Evolutionary conservation across 306 rosid genomes (phyloP).

Genomic region (Abrus precatorius): DNA sequence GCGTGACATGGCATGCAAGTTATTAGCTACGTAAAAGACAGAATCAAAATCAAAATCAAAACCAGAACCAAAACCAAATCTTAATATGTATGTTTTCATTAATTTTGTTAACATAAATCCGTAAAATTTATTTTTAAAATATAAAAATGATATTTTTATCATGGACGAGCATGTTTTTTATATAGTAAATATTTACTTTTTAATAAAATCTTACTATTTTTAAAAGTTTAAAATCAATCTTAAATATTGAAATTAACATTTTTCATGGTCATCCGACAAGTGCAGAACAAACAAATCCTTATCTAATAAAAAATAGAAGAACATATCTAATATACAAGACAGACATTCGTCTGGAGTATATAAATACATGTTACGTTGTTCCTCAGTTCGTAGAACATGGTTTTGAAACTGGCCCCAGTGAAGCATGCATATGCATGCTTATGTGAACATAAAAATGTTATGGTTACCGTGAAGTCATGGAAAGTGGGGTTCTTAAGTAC

Average conservation of each 20-base stretch:
- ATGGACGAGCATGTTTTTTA: too few relatives aligned
- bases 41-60: not conserved
- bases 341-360: constrained; percentile 18
- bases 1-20: not conserved
- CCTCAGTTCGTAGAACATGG: not conserved
- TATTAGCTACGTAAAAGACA: not conserved
- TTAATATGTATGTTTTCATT: too few relatives aligned
- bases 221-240: too few relatives aligned
- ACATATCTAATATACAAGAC: not conserved
- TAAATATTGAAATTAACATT: not conserved
- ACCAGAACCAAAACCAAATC: too few relatives aligned
- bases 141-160: too few relatives aligned
- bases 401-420: not conserved
- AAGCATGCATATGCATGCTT: not conserved
- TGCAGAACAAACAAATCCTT: not conserved
- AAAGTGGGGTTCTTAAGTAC: constrained; percentile 3
- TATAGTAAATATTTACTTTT: too few relatives aligned
- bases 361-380: constrained; percentile 3
- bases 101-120: too few relatives aligned
- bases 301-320: not conserved
- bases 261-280: not conserved
- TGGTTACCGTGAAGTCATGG: not conserved
- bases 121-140: too few relatives aligned
- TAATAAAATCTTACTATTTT: too few relatives aligned
- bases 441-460: not conserved